Evolutionary conservation across 1,284 basidiomycete genomes (phyloP).

Genomic region (Cryptococcus sp.): DNA sequence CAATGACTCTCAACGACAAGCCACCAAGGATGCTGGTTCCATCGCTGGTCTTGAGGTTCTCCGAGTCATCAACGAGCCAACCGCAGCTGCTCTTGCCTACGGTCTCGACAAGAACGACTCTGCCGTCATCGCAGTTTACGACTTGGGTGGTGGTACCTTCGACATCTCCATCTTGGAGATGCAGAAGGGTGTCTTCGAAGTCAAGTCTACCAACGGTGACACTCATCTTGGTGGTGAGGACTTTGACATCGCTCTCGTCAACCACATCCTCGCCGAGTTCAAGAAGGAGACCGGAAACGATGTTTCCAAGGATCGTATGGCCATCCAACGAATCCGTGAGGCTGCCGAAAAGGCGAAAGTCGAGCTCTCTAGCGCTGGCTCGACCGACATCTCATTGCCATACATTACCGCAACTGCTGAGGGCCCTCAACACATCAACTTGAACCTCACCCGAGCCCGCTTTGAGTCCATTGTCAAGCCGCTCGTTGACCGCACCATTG

Average conservation of each 20-base stretch:
- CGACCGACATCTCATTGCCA: conserved; percentile 94
- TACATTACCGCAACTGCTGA: conserved; percentile 95
- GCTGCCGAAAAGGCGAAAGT: conserved; percentile 99
- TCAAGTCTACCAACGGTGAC: conserved; percentile 99
- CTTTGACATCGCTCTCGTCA: conserved; percentile 89
- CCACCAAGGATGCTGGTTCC: conserved; percentile 94
- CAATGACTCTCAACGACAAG: conserved; percentile 97
- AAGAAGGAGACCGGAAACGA: conserved; percentile 88
- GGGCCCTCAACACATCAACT: conserved; percentile 96
- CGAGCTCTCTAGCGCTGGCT: conserved; percentile 87
- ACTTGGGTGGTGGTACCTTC: conserved; percentile 91
- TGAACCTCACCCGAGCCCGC: conserved; percentile 81
- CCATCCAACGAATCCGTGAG: conserved; percentile 98
- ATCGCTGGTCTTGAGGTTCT: conserved; percentile 97
- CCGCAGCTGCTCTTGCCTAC: conserved; percentile 95
- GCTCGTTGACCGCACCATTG: conserved; percentile 85
- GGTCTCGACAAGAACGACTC: conserved; percentile 81
- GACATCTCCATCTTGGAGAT: conserved; percentile 99
- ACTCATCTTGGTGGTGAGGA: conserved; percentile 99
- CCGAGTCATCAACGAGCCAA: conserved; percentile 98
- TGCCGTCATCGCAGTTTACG: conserved; percentile 92
- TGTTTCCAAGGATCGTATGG: conserved; percentile 85
- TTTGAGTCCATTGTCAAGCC: conserved; percentile 83
- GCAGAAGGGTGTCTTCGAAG: conserved; percentile 99
- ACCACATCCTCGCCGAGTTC: conserved; percentile 87